Evolutionary conservation across 495 filamentous ascomycete species (phyloP).

Genomic region (Penicillium manginii): DNA sequence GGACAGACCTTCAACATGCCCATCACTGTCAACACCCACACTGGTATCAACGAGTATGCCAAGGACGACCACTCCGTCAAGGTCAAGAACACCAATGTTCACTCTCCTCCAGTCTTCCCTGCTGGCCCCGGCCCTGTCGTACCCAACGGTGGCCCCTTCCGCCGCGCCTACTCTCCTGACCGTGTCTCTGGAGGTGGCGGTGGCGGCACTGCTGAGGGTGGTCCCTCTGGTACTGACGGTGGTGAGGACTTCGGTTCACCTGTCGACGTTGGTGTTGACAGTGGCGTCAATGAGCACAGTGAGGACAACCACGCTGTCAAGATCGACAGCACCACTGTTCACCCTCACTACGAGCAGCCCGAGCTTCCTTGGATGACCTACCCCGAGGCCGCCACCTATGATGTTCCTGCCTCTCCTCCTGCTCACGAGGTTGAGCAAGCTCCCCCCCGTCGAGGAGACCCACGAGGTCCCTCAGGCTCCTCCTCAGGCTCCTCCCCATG

Average conservation of each 20-base stretch:
- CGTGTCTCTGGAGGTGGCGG: conserved; percentile 4
- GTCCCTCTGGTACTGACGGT: conserved; percentile 30
- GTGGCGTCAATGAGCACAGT: conserved; percentile 26
- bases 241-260: conserved; percentile 16
- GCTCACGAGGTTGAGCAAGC: conserved; percentile 6
- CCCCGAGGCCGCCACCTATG: conserved; percentile 8
- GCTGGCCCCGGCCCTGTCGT: conserved; percentile 11
- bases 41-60: conserved; percentile 22
- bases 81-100: conserved; percentile 25
- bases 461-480: not conserved
- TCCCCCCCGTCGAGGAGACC: not conserved
- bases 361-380: conserved; percentile 18
- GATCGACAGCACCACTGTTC: conserved; percentile 24
- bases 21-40: conserved; percentile 20
- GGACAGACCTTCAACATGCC: conserved; percentile 20
- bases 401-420: conserved; percentile 12
- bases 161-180: conserved; percentile 24
- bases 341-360: conserved; percentile 4
- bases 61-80: conserved; percentile 28
- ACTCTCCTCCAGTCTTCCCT: conserved; percentile 5
- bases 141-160: conserved; percentile 16
- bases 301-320: conserved; percentile 37
- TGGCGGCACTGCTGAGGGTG: conserved; percentile 22
- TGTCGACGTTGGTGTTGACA: conserved; percentile 17
- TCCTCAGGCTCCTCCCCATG: not conserved